A percentile compares a stretch with the other conserved stretches of the same genome.
Conservation (phyloP, 2,329 filamentous ascomycete genomes). For the Aspergillus viridinutans region DNA sequence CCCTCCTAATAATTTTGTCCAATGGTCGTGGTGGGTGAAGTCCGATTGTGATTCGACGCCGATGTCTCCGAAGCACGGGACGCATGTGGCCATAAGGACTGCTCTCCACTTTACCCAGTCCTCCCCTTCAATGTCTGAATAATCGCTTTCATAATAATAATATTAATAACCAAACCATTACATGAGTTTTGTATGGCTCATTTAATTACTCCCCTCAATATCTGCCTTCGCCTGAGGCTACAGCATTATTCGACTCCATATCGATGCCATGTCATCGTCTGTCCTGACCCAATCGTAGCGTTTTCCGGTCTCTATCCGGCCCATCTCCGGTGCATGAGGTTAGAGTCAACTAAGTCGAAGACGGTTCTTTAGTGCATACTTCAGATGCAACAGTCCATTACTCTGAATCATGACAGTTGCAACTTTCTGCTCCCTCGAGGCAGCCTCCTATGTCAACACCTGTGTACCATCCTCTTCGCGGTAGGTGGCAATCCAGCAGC, state of each 20-base stretch:
- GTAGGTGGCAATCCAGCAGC: background rate
- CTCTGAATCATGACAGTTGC: background rate
- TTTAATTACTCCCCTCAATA: background rate
- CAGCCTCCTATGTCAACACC: background rate
- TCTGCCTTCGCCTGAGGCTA: background rate
- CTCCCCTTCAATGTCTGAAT: background rate
- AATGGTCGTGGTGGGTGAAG: background rate
- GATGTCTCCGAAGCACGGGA: background rate
- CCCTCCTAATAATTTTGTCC: background rate
- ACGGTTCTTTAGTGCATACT: background rate
- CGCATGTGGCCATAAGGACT: background rate
- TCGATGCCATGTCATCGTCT: background rate
- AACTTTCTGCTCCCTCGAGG: background rate
- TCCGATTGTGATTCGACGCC: constrained; percentile 1
- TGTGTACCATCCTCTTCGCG: background rate
- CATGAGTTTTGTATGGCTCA: background rate
- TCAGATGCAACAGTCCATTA: background rate
- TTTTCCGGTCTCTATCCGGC: background rate
- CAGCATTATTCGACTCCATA: background rate
- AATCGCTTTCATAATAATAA: no score
- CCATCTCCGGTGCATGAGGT: background rate
- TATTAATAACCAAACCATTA: background rate
- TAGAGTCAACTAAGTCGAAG: background rate
- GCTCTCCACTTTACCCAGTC: background rate
- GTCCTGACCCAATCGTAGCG: background rate